Base-by-base conservation (phyloP, 139 green algal species). In the Coelastrella sp. region DNA sequence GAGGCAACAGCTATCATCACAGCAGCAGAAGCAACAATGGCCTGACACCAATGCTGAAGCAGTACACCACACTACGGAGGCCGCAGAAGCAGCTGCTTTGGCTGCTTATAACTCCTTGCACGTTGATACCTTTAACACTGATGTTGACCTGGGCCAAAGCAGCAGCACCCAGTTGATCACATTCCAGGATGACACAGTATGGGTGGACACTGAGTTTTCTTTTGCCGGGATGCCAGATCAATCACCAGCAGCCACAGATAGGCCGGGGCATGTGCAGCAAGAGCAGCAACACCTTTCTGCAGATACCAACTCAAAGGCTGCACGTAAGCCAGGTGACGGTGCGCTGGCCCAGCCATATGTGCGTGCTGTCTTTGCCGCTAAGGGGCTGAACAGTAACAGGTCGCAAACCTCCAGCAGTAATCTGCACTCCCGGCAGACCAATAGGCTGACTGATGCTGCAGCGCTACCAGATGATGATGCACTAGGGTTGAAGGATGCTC, bases 301-400 rank as follows among this genome's bases (percentile, higher is more conserved):
- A 37, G 13, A n/a, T 3, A 13, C 5, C 35, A 40, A 57, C 50
- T 40, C 21, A 71, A 30, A 43, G 48, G 51, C 50, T 43, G 53
- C n/a, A n/a, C 34, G 59, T 21, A 23, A 25, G 25, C 67, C 68
- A 37, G 35, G 34, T 2, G 79, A 41, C 27, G 57, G 25, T 0
- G 50, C 71, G 37, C 25, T 83, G 9, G 40, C 71, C 32, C 86
- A 90, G 89, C 84, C 89, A 5, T 92, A 88, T 30, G 85, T 92
- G 5, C 71, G 85, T 1, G 79, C 86, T 4, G 73, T 90, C 7
- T 92, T 89, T 57, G 27, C 63, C 34, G 76, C 53, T 0, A 37
- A 35, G 5, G 62, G 19, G 38, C 40, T 6, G 30, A 57, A 19
- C n/a, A 27, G 25, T 7, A 13, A 21, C 40, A 15, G 7, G 34